These are phyloP conservation scores for Leptomonas seymouri DNA, from an alignment of 208 protist species.

Conservation along the genomic window DNA sequence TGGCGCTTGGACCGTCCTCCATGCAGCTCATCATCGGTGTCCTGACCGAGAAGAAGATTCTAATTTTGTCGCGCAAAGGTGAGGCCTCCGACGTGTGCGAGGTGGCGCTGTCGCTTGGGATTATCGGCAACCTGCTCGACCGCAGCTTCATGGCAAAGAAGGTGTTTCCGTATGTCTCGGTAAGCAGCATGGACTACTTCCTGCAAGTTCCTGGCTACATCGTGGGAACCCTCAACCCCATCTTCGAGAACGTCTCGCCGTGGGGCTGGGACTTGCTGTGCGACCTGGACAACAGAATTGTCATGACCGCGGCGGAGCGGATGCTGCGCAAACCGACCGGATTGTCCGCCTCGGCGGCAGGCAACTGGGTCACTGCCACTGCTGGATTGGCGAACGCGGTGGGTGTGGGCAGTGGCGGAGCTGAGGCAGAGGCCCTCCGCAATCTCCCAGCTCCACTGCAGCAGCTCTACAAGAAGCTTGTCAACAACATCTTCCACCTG, in stretches of 20 bases:
- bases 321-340: conserved; percentile 19
- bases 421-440: conserved; percentile 27
- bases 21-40: conserved; percentile 66
- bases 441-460: conserved; percentile 23
- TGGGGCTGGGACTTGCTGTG: conserved; percentile 78
- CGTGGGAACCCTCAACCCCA: conserved; percentile 81
- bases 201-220: conserved; percentile 73
- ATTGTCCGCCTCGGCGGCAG: conserved; percentile 13
- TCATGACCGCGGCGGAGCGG: conserved; percentile 46
- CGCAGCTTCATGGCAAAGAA: conserved; percentile 61
- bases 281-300: conserved; percentile 60
- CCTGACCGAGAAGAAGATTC: conserved; percentile 69
- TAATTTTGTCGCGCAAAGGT: conserved; percentile 70
- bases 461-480: conserved; percentile 47
- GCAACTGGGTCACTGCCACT: conserved; percentile 42
- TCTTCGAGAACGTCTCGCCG: conserved; percentile 64
- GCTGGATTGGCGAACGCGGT: conserved; percentile 47
- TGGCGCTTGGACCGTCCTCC: conserved; percentile 54
- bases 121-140: conserved; percentile 69
- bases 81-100: conserved; percentile 75
- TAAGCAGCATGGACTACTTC: conserved; percentile 67
- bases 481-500: conserved; percentile 40
- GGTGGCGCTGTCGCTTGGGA: conserved; percentile 61
- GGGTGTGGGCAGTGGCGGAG: conserved; percentile 17
- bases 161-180: conserved; percentile 82